Conservation (phyloP, 2,329 filamentous ascomycete genomes). For the Penicillium frequentans region DNA sequence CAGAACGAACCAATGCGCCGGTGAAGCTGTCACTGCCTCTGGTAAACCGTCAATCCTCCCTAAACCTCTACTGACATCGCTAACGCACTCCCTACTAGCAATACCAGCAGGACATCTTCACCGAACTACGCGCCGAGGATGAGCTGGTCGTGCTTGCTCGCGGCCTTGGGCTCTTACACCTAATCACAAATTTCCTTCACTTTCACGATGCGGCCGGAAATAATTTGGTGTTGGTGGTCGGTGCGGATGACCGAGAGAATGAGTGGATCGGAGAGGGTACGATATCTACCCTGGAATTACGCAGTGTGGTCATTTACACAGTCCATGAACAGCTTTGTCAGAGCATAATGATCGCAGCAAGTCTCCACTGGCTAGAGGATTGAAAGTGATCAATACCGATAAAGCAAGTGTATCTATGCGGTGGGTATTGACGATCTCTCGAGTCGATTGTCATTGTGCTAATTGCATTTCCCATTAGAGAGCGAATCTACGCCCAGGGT, state of each 20-base stretch:
- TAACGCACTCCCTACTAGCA: conserved; percentile 47
- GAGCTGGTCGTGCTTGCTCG: conserved; percentile 88
- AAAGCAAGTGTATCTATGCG: conserved; percentile 77
- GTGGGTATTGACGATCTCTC: conserved; percentile 27
- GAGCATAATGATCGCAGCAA: conserved; percentile 92
- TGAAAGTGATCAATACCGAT: conserved; percentile 93
- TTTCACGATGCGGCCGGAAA: conserved; percentile 95
- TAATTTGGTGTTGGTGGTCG: conserved; percentile 85
- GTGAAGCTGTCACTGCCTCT: conserved; percentile 66
- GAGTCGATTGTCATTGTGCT: conserved; percentile 12
- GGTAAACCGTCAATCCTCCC: conserved; percentile 35
- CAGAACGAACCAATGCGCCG: conserved; percentile 46
- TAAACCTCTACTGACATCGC: neutral
- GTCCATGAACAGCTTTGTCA: conserved; percentile 62
- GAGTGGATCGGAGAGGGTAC: conserved; percentile 85
- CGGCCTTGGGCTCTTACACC: conserved; percentile 84
- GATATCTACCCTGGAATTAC: conserved; percentile 3
- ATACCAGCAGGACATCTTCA: conserved; percentile 95
- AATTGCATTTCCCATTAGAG: conserved; percentile 48
- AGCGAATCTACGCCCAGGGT: conserved; percentile 87
- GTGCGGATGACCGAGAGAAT: conserved; percentile 90
- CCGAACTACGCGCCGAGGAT: conserved; percentile 85
- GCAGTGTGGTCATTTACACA: neutral
- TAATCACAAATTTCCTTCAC: conserved; percentile 94
- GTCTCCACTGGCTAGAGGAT: conserved; percentile 75